These are phyloP conservation scores for Skeletonema tropicum DNA, from an alignment of 108 stramenopile species.

Conservation along the genomic window DNA sequence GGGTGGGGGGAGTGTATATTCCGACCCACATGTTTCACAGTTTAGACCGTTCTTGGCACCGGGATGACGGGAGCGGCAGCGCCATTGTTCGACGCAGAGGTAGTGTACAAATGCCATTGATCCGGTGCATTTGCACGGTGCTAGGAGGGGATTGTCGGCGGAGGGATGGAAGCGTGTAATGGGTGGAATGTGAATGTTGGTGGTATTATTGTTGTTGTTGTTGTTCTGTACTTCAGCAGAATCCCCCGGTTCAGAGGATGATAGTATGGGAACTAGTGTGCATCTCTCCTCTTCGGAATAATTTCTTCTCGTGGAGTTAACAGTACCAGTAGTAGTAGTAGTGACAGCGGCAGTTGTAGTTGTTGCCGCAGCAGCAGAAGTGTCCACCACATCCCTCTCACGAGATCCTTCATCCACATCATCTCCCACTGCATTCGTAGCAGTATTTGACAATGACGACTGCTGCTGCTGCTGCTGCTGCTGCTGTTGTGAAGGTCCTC, in stretches of 20 bases:
- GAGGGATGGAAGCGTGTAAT: constrained; percentile 59
- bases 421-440: not conserved
- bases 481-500: constrained; percentile 17
- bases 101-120: constrained; percentile 94
- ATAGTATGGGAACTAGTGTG: constrained; percentile 1
- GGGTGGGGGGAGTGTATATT: constrained; percentile 87
- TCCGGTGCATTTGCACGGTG: constrained; percentile 89
- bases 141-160: constrained; percentile 82
- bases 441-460: not conserved
- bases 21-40: constrained; percentile 83
- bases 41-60: constrained; percentile 75
- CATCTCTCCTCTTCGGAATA: constrained; percentile 1
- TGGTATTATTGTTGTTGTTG: not conserved
- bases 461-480: constrained; percentile 5
- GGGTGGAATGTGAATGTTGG: constrained; percentile 4
- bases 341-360: not conserved
- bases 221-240: not conserved
- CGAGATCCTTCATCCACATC: not conserved
- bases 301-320: constrained; percentile 15
- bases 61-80: constrained; percentile 87
- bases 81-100: constrained; percentile 90
- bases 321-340: not conserved
- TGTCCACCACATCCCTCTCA: not conserved
- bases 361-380: not conserved
- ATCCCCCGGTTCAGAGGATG: not conserved